Evolutionary conservation across 306 rosid species (phyloP).

Genomic region (Citrullus colocynthis): DNA sequence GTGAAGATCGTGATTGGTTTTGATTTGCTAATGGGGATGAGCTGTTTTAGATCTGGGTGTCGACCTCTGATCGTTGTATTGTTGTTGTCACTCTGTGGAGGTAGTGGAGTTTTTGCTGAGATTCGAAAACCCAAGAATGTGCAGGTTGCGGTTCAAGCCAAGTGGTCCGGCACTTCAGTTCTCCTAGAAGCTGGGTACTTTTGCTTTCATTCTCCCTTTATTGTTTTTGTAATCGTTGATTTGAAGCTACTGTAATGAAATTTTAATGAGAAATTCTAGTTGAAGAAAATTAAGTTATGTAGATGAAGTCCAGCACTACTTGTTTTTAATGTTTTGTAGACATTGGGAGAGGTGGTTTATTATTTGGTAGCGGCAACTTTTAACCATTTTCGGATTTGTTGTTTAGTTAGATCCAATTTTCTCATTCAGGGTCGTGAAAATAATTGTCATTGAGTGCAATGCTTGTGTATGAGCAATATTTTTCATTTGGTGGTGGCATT

Average conservation of each 20-base stretch:
- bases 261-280: neutral
- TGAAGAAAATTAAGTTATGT: neutral
- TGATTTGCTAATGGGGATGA: slow-evolving; percentile 23
- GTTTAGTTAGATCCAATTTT: neutral
- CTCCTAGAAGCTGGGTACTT: slow-evolving; percentile 86
- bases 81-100: slow-evolving; percentile 18
- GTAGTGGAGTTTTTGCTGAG: slow-evolving; percentile 24
- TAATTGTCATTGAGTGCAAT: neutral
- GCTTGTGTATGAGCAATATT: neutral
- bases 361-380: neutral
- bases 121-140: slow-evolving; percentile 59
- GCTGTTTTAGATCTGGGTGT: slow-evolving; percentile 24
- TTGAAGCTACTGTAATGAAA: neutral
- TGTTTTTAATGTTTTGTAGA: neutral
- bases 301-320: neutral
- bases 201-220: neutral
- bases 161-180: slow-evolving; percentile 80
- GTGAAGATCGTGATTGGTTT: slow-evolving; percentile 9
- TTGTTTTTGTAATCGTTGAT: neutral
- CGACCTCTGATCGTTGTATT: slow-evolving; percentile 25
- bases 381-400: neutral
- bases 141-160: slow-evolving; percentile 60
- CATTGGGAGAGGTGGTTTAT: neutral
- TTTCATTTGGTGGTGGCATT: slow-evolving; percentile 2
- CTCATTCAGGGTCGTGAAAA: neutral